These are phyloP conservation scores for Microdochium bolleyi DNA, from an alignment of 2,329 filamentous ascomycete genomes.

Conservation along the genomic window DNA sequence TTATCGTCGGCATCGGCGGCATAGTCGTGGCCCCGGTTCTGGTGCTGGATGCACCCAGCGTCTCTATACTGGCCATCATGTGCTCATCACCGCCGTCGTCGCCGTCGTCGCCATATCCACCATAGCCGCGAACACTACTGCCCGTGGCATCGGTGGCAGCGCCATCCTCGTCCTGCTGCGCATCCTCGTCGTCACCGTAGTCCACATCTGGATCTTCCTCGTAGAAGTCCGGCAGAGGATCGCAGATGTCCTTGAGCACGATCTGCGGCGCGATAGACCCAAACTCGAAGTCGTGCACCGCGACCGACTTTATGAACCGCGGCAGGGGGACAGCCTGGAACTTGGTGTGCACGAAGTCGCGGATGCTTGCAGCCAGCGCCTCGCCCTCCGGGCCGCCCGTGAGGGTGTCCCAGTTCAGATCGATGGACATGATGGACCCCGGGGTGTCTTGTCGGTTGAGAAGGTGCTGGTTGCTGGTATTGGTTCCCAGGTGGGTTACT, in stretches of 20 bases:
- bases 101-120: background rate
- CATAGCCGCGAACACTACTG: slow-evolving; percentile 2
- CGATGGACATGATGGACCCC: slow-evolving; percentile 71
- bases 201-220: slow-evolving; percentile 66
- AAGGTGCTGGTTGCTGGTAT: too few species aligned
- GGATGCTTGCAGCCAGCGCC: slow-evolving; percentile 76
- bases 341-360: slow-evolving; percentile 88
- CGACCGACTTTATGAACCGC: slow-evolving; percentile 93
- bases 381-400: slow-evolving; percentile 83
- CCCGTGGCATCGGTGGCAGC: slow-evolving; percentile 21
- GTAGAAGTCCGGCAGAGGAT: slow-evolving; percentile 94
- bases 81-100: slow-evolving; percentile 16
- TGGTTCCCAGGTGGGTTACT: too few species aligned
- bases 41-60: background rate
- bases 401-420: slow-evolving; percentile 91
- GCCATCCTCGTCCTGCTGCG: slow-evolving; percentile 29
- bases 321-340: slow-evolving; percentile 90
- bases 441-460: too few species aligned
- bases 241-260: slow-evolving; percentile 93
- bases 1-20: background rate
- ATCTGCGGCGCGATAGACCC: slow-evolving; percentile 75
- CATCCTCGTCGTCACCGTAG: slow-evolving; percentile 44
- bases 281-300: slow-evolving; percentile 91
- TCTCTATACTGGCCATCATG: background rate
- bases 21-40: background rate